Base-by-base conservation (phyloP, 106 monocot species). In the Allium cepa region DNA sequence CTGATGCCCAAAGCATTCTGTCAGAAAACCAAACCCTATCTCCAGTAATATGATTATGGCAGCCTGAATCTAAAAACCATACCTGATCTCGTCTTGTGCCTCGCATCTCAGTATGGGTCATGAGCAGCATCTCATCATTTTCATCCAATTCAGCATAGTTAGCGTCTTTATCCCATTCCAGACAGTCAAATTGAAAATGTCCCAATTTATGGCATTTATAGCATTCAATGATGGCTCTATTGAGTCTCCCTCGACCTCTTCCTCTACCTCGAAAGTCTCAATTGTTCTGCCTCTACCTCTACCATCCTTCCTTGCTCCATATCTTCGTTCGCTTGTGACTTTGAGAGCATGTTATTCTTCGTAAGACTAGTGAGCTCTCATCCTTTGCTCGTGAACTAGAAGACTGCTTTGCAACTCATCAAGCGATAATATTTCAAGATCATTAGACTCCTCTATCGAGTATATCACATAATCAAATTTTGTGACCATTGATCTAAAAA, bases 41-140 rank as follows among this genome's bases (percentile, higher is more conserved):
- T 56, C n/a, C 56, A 56, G 56, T 56, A 1, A 56, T 2, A 56
- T 56, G 56, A 56, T 56, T 5, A 56, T 4, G 1, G n/a, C 56
- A 56, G 56, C n/a, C 56, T 13, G 4, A 56, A 56, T 56, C n/a
- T 56, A 56, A 56, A 56, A 56, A 56, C 56, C 56, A 56, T 56
- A 11, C 56, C 1, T 56, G 14, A 11, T 56, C 56, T 56, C 56
- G 1, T 56, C 56, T 56, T 56, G 56, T n/a, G n/a, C 4, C 56
- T 56, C 4, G 56, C 56, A 56, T 56, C 4, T 56, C 56, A 56
- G n/a, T 1, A 56, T 56, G n/a, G 56, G 56, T 4, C 56, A 56
- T 56, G 56, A 56, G 56, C 2, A 56, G 56, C 56, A 56, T 56
- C 56, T 56, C 56, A 11, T 56, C 56, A n/a, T 3, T 56, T n/a